Conservation (phyloP, 2,329 filamentous ascomycete genomes). For the Aschersonia sp. region DNA sequence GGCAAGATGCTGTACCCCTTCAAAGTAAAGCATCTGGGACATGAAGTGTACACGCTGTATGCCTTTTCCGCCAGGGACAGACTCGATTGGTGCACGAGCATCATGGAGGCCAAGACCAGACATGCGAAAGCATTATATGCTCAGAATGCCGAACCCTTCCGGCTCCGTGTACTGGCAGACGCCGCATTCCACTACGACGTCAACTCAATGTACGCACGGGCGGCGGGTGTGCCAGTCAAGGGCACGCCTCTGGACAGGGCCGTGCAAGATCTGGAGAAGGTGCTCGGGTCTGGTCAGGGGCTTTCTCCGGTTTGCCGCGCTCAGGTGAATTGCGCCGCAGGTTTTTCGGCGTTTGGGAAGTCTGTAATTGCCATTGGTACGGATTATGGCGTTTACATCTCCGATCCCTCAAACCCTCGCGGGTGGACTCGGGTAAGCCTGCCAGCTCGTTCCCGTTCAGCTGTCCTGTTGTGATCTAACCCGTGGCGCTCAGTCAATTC, state of each 20-base stretch:
- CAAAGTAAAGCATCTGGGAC: constrained; percentile 86
- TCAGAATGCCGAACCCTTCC: constrained; percentile 93
- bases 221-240: constrained; percentile 58
- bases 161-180: constrained; percentile 81
- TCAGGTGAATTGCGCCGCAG: constrained; percentile 81
- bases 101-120: constrained; percentile 85
- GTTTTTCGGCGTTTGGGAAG: constrained; percentile 72
- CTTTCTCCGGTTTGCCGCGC: constrained; percentile 71
- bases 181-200: constrained; percentile 74
- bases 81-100: constrained; percentile 82
- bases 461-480: neutral
- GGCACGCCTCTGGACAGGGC: constrained; percentile 86
- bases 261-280: constrained; percentile 73
- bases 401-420: constrained; percentile 76
- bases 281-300: constrained; percentile 54
- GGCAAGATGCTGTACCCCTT: constrained; percentile 86
- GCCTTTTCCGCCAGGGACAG: constrained; percentile 62
- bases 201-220: constrained; percentile 42
- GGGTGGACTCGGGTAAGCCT: constrained; percentile 70
- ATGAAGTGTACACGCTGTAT: constrained; percentile 85
- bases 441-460: neutral
- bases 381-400: constrained; percentile 84
- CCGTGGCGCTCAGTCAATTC: constrained; percentile 49
- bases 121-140: constrained; percentile 79
- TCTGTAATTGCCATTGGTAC: constrained; percentile 89